Base-by-base conservation (phyloP, 306 rosid species). In the Fragaria ananassa region DNA sequence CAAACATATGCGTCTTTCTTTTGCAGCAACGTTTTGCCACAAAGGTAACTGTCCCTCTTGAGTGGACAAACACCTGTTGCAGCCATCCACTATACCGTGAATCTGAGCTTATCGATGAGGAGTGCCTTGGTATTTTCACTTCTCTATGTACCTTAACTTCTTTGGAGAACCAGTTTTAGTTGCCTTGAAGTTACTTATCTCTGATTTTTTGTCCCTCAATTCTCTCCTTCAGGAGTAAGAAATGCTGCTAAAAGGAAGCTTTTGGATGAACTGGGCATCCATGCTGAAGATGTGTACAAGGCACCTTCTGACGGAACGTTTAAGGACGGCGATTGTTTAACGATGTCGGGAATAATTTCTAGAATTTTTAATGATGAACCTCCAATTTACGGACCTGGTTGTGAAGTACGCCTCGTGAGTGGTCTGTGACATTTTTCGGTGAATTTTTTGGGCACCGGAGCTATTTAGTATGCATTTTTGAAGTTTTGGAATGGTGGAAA, bases 221-320 rank as follows among this genome's bases (percentile, higher is more conserved):
- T 76, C 45, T 64, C 71, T 41, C 58, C 34, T 61, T 80, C 87
- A 95, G 97, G 99, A 23, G 96, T 83, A 65, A 87, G 97, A 78
- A 95, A 92, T 82, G 99, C 99, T 27, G 97, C 99, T 47, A 97
- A 95, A 83, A 89, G 99, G 86, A 95, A 95, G 89, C 99, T 95
- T 61, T 83, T 90, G 69, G 97, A 95, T 44, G 99, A 95, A 83
- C 92, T 96, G 37, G 99, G 99, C 73, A 96, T 96, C 84, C 86
- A 78, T 68, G 93, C 96, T 19, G 93, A 91, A 82, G 98, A 96
- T 81, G 82, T 96, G 72, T 27, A 27, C 29, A 27, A 27, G 29
- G 29, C 29, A 27, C 29, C 29, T 27, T 27, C 1, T 27, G 29
- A 27, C 29, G 29, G 29, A 27, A 27, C 29, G 29, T 27, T 27